Conservation (phyloP, 257 asterid genomes). For the Solanum tacnaense region DNA sequence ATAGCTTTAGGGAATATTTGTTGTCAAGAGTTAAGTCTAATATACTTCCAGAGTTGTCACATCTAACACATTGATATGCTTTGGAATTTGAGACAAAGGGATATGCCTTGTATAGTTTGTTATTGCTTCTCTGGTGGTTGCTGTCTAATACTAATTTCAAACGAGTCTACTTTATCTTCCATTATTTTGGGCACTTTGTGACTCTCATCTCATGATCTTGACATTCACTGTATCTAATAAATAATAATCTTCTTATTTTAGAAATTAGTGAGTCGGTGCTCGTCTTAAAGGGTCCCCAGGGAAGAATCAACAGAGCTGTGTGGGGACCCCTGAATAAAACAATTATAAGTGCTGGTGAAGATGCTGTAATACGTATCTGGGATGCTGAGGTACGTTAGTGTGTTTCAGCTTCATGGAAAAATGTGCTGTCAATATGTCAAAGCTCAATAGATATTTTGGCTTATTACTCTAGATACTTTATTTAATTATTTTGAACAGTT, state of each 20-base stretch:
- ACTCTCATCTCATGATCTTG: background rate
- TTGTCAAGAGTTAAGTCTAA: background rate
- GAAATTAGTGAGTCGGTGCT: constrained; percentile 64
- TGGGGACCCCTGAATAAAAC: constrained; percentile 96
- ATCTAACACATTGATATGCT: background rate
- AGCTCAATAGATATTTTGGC: background rate
- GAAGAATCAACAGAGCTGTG: constrained; percentile 89
- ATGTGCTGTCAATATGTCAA: background rate
- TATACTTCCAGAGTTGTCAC: background rate
- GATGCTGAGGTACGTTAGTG: constrained; percentile 57
- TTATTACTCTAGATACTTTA: background rate
- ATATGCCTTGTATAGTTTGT: background rate
- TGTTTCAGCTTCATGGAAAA: background rate
- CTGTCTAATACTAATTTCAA: background rate
- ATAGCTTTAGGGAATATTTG: background rate
- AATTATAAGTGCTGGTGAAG: constrained; percentile 86
- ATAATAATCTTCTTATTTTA: constrained; percentile 13
- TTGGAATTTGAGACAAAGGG: background rate
- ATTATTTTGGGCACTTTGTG: background rate
- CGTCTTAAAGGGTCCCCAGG: constrained; percentile 59
- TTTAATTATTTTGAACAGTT: background rate
- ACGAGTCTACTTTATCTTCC: background rate
- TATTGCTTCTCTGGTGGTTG: background rate
- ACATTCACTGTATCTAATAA: background rate
- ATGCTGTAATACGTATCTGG: constrained; percentile 72